Evolutionary conservation across 2,329 filamentous ascomycete genomes (phyloP).

Genomic region (Hirsutella minnesotensis): DNA sequence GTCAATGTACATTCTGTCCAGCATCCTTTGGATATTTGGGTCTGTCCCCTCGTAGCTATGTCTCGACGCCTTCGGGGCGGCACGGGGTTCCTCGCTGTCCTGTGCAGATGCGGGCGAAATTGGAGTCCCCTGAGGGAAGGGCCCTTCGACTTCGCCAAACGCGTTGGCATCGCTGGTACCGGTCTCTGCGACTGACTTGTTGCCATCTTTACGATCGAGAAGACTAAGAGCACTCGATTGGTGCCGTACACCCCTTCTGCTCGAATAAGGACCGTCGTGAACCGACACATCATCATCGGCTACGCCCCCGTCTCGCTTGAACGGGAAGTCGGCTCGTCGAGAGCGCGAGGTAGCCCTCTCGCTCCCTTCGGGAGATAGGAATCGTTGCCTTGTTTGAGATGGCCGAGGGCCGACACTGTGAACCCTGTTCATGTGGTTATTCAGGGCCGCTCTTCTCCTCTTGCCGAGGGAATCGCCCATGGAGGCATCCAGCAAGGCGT

Average conservation of each 20-base stretch:
- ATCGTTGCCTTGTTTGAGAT: slow-evolving; percentile 11
- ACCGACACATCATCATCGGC: slow-evolving; percentile 22
- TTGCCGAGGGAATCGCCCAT: slow-evolving; percentile 57
- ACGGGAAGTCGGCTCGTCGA: slow-evolving; percentile 23
- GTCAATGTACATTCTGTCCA: slow-evolving; percentile 76
- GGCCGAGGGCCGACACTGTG: slow-evolving; percentile 21
- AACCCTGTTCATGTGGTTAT: slow-evolving; percentile 34
- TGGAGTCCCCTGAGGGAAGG: slow-evolving; percentile 28
- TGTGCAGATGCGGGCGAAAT: slow-evolving; percentile 10
- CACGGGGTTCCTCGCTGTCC: slow-evolving; percentile 16
- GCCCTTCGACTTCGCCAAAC: slow-evolving; percentile 48
- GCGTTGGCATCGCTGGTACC: slow-evolving; percentile 47
- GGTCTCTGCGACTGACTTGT: slow-evolving; percentile 46
- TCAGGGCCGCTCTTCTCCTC: slow-evolving; percentile 38
- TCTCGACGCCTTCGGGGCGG: slow-evolving; percentile 36
- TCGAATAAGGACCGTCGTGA: slow-evolving; percentile 29
- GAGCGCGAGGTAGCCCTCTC: slow-evolving; percentile 23
- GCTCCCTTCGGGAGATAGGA: slow-evolving; percentile 18
- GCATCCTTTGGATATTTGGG: slow-evolving; percentile 53
- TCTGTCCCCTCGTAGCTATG: slow-evolving; percentile 82
- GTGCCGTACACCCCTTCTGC: slow-evolving; percentile 37
- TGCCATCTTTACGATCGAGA: slow-evolving; percentile 45
- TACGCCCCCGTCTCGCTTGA: slow-evolving; percentile 11
- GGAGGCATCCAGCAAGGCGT: slow-evolving; percentile 84
- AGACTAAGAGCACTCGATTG: slow-evolving; percentile 49